phyloP scores from a whole-genome alignment of 768 basidiomycete genomes.

The Agrocybe praecox region DNA sequence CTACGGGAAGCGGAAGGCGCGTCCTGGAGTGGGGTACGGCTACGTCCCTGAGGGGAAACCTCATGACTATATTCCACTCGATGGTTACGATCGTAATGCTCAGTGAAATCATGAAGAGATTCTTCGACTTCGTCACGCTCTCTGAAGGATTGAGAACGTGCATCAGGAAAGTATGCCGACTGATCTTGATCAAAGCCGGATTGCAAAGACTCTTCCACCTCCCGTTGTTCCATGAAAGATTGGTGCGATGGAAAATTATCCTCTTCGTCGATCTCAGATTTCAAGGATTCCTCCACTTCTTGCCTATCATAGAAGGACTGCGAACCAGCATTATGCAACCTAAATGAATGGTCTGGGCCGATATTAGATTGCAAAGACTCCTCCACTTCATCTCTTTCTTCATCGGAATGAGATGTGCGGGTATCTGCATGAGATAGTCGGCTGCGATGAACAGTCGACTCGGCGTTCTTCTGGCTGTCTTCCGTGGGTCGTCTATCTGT shows the following conservation, averaged over 20 bases:
- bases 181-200: background rate
- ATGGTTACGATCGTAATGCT: background rate
- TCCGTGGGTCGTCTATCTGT: too few relatives aligned
- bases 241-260: background rate
- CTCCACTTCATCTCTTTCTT: constrained; percentile 1
- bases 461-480: too few relatives aligned
- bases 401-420: constrained; percentile 24
- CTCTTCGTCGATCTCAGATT: background rate
- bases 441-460: too few relatives aligned
- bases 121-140: background rate
- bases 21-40: background rate
- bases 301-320: background rate
- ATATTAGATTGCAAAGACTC: background rate
- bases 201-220: background rate
- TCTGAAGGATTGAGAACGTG: background rate
- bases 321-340: background rate
- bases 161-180: background rate
- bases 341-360: background rate
- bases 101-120: background rate
- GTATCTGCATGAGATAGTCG: background rate
- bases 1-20: background rate
- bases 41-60: background rate
- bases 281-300: background rate
- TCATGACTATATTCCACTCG: background rate
- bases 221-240: background rate